Evolutionary conservation across 306 rosid species (phyloP).

Genomic region (Prunus davidiana): DNA sequence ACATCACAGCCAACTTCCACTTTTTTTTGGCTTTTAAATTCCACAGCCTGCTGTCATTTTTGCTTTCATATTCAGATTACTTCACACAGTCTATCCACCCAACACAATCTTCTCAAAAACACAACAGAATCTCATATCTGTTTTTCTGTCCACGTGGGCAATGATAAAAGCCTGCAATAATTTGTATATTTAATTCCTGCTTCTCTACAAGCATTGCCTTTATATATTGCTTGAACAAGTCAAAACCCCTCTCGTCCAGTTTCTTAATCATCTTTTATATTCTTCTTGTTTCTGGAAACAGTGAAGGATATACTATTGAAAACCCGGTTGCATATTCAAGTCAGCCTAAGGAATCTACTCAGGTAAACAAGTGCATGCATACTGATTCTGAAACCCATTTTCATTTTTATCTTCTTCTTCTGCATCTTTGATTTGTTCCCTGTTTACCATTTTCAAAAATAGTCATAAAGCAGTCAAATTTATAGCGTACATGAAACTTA

Average conservation of each 20-base stretch:
- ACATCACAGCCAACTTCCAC: not conserved
- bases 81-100: not conserved
- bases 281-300: not conserved
- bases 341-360: not conserved
- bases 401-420: not conserved
- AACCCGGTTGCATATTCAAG: conserved; percentile 4
- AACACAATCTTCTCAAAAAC: not conserved
- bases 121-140: not conserved
- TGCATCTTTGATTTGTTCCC: not conserved
- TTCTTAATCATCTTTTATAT: not conserved
- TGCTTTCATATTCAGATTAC: not conserved
- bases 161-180: not conserved
- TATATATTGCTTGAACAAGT: not conserved
- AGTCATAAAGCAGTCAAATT: not conserved
- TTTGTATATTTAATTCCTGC: not conserved
- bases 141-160: not conserved
- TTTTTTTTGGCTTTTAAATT: not conserved
- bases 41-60: not conserved
- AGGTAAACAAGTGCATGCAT: not conserved
- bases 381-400: not conserved
- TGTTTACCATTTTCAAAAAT: not conserved
- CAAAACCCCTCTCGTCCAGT: not conserved
- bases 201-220: not conserved
- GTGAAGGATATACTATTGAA: not conserved
- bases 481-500: not conserved